phyloP scores from a whole-genome alignment of 768 basidiomycete species.

The Galerina marginata region DNA sequence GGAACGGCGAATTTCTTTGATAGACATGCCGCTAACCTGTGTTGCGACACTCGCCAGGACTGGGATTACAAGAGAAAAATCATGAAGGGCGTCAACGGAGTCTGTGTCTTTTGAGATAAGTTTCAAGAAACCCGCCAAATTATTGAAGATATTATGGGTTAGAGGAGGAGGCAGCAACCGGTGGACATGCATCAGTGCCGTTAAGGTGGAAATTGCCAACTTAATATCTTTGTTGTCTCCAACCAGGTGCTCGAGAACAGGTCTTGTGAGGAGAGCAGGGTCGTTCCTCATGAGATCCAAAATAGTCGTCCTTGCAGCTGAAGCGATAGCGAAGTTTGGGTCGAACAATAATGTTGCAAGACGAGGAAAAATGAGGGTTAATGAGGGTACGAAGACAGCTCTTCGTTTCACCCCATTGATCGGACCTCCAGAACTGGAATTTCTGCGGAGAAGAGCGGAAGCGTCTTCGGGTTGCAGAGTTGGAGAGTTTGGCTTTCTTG shows the following conservation, averaged over 20 bases:
- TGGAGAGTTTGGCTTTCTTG: slow-evolving; percentile 29
- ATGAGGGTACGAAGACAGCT: slow-evolving; percentile 68
- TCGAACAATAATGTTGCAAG: slow-evolving; percentile 61
- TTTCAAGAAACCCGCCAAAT: slow-evolving; percentile 72
- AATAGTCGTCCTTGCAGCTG: slow-evolving; percentile 59
- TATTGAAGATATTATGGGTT: slow-evolving; percentile 72
- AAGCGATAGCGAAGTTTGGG: slow-evolving; percentile 56
- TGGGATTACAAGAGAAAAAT: slow-evolving; percentile 61
- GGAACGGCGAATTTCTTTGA: slow-evolving; percentile 73
- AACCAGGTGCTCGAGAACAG: slow-evolving; percentile 63
- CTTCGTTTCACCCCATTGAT: slow-evolving; percentile 57
- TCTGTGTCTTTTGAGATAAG: slow-evolving; percentile 50
- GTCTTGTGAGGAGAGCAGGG: slow-evolving; percentile 66
- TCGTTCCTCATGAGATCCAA: slow-evolving; percentile 79
- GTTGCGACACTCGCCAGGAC: slow-evolving; percentile 61
- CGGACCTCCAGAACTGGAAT: slow-evolving; percentile 57
- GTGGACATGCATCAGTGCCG: slow-evolving; percentile 63
- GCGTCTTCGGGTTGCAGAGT: slow-evolving; percentile 32
- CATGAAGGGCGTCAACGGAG: slow-evolving; percentile 46
- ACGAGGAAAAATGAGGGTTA: slow-evolving; percentile 58
- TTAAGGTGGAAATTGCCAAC: slow-evolving; percentile 55
- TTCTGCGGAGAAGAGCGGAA: slow-evolving; percentile 53
- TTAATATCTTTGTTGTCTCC: slow-evolving; percentile 53
- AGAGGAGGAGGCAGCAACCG: slow-evolving; percentile 63
- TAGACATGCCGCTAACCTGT: slow-evolving; percentile 75